Evolutionary conservation across 495 filamentous ascomycete species (phyloP), one percentile per base, ranked within the genome.

Genomic region (Wilcoxina mikolae): DNA sequence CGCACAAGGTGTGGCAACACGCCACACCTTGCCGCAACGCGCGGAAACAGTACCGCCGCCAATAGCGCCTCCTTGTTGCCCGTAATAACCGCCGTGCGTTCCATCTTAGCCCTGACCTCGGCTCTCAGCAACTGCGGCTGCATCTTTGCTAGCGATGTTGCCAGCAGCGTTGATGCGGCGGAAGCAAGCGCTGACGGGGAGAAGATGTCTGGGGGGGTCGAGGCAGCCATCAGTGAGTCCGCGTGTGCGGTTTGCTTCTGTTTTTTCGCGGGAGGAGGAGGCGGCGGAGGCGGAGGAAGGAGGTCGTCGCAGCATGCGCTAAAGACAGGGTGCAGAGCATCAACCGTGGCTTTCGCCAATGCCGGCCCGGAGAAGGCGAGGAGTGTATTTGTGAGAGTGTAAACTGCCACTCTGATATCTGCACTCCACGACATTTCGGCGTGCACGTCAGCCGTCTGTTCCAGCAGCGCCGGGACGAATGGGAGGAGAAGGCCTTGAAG

Each of bases 11-110:
- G 59, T 3, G 63, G 63, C 15, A 66, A 47, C 12, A 66, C 35
- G 52, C 59, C 55, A 11, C 57, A 55, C 26, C 29, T 50, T 2
- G 54, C 56, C 1, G 56, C 53, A n/a, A 12, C 15, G 0, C 59
- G 58, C 3, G 63, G 62, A 28, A 62, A 65, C 25, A 66, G 43
- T 11, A 65, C 63, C 11, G 63, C 65, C 0, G 63, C 64, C 17
- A 65, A 51, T 45, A 66, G 53, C 1, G 63, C 63, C 12, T 55
- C 55, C 22, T 55, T 49, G 2, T 62, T 66, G 9, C 24, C 28
- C n/a, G 63, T 62, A 41, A 66, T 24, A 27, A 66, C 47, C 2
- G 63, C 59, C 7, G 59, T 60, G 26, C 64, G 57, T 24, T 66
- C 64, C 33, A 66, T 47, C 38, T 60, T 56, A 3, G 51, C 65